Base-by-base conservation (phyloP, 2,329 filamentous ascomycete species). In the Trichoderma polysporum region DNA sequence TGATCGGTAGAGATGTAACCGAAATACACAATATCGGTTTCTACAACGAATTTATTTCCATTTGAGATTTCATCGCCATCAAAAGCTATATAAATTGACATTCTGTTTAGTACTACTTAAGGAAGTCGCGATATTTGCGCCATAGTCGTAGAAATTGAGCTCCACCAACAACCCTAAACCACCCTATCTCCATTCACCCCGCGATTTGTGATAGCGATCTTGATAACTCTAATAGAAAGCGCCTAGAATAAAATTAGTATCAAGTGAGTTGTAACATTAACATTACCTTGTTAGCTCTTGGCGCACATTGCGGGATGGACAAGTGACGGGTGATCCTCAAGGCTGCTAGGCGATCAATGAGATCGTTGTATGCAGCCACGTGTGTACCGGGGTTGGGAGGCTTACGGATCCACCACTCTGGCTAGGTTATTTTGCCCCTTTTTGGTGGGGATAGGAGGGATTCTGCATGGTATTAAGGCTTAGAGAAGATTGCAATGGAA, bases 181-280 rank as follows among this genome's bases (percentile, higher is more conserved):
- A 27, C 41, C 58, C 41, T 25, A 31, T 31, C 60, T 15, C 31
- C 22, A 45, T n/a, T 29, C 45, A n/a, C 58, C 61, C 61, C 61
- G 35, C 61, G 61, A 54, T 64, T n/a, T 37, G 0, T 37, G 3
- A 22, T 22, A 10, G 10, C 31, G 61, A 64, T 47, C 53, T 37
- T 50, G 49, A 56, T 56, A 64, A 45, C n/a, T 47, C n/a, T 45
- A 56, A 64, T 56, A 25, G 27, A 64, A 47, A 47, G 15, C 27
- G 37, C 19, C 61, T 56, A 61, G 31, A 39, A 61, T 39, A 27
- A 37, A 37, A 7, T 25, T 64, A 35, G 29, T 22, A 45, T 25
- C 25, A 31, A 22, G 19, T 35, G 58, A 61, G 22, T 19, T 45
- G 27, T 47, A 25, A 35, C 39, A 41, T 54, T 22, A 29, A 6